Percentiles rank a stretch among this genome's conserved stretches.
Conservation (phyloP, 2,329 filamentous ascomycete genomes). For the Colletotrichum sp. region DNA sequence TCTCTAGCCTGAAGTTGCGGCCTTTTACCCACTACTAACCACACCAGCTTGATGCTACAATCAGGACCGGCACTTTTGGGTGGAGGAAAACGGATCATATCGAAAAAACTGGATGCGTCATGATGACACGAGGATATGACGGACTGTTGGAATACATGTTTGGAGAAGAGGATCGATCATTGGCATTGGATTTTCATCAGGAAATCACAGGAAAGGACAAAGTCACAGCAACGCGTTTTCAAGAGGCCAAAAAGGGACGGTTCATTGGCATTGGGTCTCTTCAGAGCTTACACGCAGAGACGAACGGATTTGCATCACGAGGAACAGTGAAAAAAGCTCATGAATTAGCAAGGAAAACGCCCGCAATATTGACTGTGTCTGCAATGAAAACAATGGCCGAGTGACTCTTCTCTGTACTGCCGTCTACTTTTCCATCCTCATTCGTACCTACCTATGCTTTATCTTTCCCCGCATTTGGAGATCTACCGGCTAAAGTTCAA, state of each 20-base stretch:
- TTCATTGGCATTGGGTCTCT: background rate
- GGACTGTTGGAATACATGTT: background rate
- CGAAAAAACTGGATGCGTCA: background rate
- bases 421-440: background rate
- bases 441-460: background rate
- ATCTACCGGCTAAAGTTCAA: constrained; percentile 62
- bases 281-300: background rate
- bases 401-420: background rate
- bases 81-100: background rate
- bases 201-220: background rate
- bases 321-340: background rate
- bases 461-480: background rate
- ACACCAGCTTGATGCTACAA: background rate
- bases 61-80: background rate
- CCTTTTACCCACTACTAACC: background rate
- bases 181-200: background rate
- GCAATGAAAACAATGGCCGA: background rate
- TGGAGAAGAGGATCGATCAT: background rate
- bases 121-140: background rate
- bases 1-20: background rate
- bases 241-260: background rate
- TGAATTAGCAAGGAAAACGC: background rate
- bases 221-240: background rate
- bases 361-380: background rate
- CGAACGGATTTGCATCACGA: background rate